Evolutionary conservation across 2,329 filamentous ascomycete genomes (phyloP), one percentile per base, ranked within the genome.

Genomic region (Rasamsonia emersonii): DNA sequence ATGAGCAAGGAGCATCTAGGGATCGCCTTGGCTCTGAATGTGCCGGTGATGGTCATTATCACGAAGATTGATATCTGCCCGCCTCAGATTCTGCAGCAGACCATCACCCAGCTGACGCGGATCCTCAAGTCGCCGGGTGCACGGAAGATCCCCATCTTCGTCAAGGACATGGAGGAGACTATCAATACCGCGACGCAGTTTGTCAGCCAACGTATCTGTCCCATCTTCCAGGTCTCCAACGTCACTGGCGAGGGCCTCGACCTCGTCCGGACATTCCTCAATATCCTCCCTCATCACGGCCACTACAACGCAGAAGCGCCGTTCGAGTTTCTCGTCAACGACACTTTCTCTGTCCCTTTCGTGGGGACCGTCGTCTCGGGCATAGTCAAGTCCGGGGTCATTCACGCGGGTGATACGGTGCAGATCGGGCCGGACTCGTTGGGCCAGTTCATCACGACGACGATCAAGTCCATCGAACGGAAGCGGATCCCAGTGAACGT

Each of bases 21-120:
- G 10, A 94, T 98, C 42, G 89, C 91, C 0, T 67, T 96, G 18
- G 88, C 91, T 1, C 68, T 98, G 31, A 96, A 96, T 51, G 89
- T 98, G 8, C 91, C 91, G 0, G 86, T 98, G 46, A 93, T 98
- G 85, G 88, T 96, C 3, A 80, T 95, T 43, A 79, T 96, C 41
- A 98, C 89, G 58, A 98, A 96, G 67, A 94, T 96, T 43, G 91
- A 96, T 55, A 96, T 96, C 35, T 96, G 91, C 58, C 91, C 91
- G 14, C 86, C 89, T 2, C 83, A 96, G 44, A 95, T 98, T 50
- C 68, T 98, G 15, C 78, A 93, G 61, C 82, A 96, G 65, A 98
- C 91, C 14, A 78, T 96, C 27, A 82, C 78, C 8, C 89, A 96
- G 58, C 75, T 98, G 41, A 89, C 79, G 32, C 84, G 88, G 52